phyloP scores from a whole-genome alignment of 1,284 basidiomycete species.

The Kwoniella shivajii region DNA sequence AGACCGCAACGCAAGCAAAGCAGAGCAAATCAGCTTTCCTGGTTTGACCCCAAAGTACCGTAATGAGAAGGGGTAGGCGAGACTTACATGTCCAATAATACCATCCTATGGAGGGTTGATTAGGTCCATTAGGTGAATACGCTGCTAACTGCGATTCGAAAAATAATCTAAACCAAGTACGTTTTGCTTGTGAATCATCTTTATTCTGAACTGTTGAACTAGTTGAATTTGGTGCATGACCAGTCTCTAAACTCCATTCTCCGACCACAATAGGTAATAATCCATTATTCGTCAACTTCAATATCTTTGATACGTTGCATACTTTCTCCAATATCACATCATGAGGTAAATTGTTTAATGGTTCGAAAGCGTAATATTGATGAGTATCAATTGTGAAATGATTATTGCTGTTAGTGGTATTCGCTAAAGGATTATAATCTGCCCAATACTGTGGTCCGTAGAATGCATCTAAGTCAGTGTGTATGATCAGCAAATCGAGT shows the following conservation, averaged over 20 bases:
- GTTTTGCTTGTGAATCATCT: conserved; percentile 29
- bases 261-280: conserved; percentile 36
- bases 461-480: conserved; percentile 35
- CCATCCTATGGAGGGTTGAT: conserved; percentile 31
- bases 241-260: conserved; percentile 48
- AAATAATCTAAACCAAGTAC: conserved; percentile 44
- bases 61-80: neutral
- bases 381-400: conserved; percentile 41
- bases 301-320: conserved; percentile 42
- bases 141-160: conserved; percentile 47
- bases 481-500: neutral
- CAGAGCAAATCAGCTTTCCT: conserved; percentile 16
- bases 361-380: conserved; percentile 48
- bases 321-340: conserved; percentile 37
- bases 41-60: neutral
- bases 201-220: conserved; percentile 17
- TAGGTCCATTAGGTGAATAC: conserved; percentile 30
- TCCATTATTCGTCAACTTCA: conserved; percentile 24
- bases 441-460: conserved; percentile 45
- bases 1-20: conserved; percentile 33
- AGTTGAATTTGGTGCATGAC: conserved; percentile 27
- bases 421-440: conserved; percentile 31
- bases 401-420: neutral
- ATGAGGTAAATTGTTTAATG: conserved; percentile 37
- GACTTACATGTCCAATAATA: conserved; percentile 44